phyloP scores from a whole-genome alignment of 2,329 filamentous ascomycete genomes.

The Fusarium haematococcum region DNA sequence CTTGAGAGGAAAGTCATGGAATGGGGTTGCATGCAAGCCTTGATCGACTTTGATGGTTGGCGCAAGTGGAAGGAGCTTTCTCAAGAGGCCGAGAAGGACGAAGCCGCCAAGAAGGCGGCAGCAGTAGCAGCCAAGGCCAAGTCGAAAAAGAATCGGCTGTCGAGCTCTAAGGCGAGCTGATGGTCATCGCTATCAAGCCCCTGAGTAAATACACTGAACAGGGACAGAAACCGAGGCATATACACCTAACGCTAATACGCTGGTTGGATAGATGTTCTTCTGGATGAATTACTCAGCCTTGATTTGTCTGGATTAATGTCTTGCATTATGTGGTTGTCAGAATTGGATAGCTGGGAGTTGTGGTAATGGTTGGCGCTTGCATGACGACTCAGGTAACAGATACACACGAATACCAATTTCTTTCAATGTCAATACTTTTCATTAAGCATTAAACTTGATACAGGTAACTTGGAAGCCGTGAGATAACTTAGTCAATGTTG shows the following conservation, averaged over 20 bases:
- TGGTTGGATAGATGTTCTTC: conserved; percentile 17
- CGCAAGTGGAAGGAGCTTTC: conserved; percentile 93
- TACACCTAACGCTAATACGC: background rate
- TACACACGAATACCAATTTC: conserved; percentile 36
- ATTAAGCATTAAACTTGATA: background rate
- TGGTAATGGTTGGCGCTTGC: conserved; percentile 22
- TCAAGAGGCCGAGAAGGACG: conserved; percentile 58
- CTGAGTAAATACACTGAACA: background rate
- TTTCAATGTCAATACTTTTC: conserved; percentile 8
- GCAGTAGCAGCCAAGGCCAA: conserved; percentile 50
- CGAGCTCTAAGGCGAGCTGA: conserved; percentile 46
- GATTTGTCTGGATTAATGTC: conserved; percentile 25
- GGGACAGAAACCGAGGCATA: background rate
- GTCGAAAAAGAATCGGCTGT: conserved; percentile 59
- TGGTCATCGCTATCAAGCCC: background rate
- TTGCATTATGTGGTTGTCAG: conserved; percentile 26
- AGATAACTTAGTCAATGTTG: background rate
- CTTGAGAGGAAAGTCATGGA: conserved; percentile 97
- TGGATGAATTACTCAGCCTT: conserved; percentile 14
- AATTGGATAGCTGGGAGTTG: conserved; percentile 26
- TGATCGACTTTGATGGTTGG: conserved; percentile 99
- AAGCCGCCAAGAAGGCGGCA: conserved; percentile 56
- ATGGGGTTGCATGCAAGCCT: conserved; percentile 99
- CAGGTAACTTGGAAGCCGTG: background rate
- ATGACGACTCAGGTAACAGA: conserved; percentile 32